Evolutionary conservation across 2,329 filamentous ascomycete species (phyloP).

Genomic region (Zymoseptoria ardabiliae): DNA sequence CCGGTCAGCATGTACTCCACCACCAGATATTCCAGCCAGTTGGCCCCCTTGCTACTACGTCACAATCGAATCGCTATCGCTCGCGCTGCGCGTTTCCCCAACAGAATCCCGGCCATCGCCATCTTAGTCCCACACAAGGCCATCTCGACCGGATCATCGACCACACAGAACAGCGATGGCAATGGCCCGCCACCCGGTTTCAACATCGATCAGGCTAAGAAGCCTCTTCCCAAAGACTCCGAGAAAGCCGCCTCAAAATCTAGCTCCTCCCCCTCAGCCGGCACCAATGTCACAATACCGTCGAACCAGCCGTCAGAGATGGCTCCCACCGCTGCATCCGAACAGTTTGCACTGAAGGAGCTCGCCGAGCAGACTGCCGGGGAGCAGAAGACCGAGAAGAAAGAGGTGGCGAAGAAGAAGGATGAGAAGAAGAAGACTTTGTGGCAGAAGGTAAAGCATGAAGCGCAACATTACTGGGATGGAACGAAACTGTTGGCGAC

Average conservation of each 20-base stretch:
- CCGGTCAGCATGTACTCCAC: slow-evolving; percentile 39
- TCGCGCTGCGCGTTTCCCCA: slow-evolving; percentile 38
- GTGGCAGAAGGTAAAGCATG: slow-evolving; percentile 90
- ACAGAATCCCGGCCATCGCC: slow-evolving; percentile 49
- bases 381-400: slow-evolving; percentile 45
- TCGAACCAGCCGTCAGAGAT: slow-evolving; percentile 36
- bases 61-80: slow-evolving; percentile 37
- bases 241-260: slow-evolving; percentile 25
- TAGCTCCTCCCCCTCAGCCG: slow-evolving; percentile 2
- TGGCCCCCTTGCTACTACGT: slow-evolving; percentile 42
- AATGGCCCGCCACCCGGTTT: slow-evolving; percentile 78
- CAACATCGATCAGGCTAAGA: slow-evolving; percentile 83
- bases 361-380: slow-evolving; percentile 54
- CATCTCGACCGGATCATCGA: slow-evolving; percentile 52
- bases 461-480: slow-evolving; percentile 93
- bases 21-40: slow-evolving; percentile 36
- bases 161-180: slow-evolving; percentile 32
- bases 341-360: slow-evolving; percentile 51
- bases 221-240: slow-evolving; percentile 60
- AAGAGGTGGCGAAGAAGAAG: slow-evolving; percentile 54
- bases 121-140: slow-evolving; percentile 47
- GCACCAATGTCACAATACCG: slow-evolving; percentile 25
- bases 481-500: slow-evolving; percentile 89
- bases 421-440: slow-evolving; percentile 81
- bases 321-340: slow-evolving; percentile 42